A percentile compares a stretch with the other conserved stretches of the same genome.
phyloP scores from a whole-genome alignment of 306 rosid species.

The Nissolia schottii region DNA sequence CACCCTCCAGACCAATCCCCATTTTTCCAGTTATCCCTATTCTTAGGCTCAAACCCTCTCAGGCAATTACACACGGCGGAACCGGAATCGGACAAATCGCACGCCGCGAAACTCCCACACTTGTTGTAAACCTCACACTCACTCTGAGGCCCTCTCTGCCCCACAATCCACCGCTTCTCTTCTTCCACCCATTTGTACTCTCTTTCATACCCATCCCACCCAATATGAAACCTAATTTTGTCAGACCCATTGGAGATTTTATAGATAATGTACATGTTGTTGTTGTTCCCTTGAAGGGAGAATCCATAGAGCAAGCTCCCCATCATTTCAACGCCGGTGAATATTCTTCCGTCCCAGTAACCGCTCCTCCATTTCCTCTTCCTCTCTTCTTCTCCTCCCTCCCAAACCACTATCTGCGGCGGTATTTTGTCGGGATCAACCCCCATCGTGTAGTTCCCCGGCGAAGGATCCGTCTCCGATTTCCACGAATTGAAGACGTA shows the following conservation, averaged over 20 bases:
- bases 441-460: slow-evolving; percentile 57
- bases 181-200: slow-evolving; percentile 42
- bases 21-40: slow-evolving; percentile 32
- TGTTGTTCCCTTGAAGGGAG: slow-evolving; percentile 6
- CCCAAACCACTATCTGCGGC: slow-evolving; percentile 72
- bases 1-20: slow-evolving; percentile 62
- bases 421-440: slow-evolving; percentile 61
- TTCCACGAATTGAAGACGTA: slow-evolving; percentile 58
- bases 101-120: slow-evolving; percentile 64
- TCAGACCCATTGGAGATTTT: neutral
- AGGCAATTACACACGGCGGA: slow-evolving; percentile 46
- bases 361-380: slow-evolving; percentile 78
- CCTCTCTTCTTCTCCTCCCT: no score
- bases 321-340: slow-evolving; percentile 49
- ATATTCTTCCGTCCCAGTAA: slow-evolving; percentile 57
- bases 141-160: slow-evolving; percentile 41
- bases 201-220: slow-evolving; percentile 58
- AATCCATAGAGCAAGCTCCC: slow-evolving; percentile 44
- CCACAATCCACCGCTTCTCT: slow-evolving; percentile 33
- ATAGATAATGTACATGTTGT: slow-evolving; percentile 33
- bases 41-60: slow-evolving; percentile 44
- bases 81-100: slow-evolving; percentile 27
- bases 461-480: slow-evolving; percentile 52
- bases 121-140: slow-evolving; percentile 62
- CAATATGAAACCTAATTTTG: slow-evolving; percentile 49